These are phyloP conservation scores for Trametes villosa DNA, from an alignment of 768 basidiomycete species.

Conservation along the genomic window DNA sequence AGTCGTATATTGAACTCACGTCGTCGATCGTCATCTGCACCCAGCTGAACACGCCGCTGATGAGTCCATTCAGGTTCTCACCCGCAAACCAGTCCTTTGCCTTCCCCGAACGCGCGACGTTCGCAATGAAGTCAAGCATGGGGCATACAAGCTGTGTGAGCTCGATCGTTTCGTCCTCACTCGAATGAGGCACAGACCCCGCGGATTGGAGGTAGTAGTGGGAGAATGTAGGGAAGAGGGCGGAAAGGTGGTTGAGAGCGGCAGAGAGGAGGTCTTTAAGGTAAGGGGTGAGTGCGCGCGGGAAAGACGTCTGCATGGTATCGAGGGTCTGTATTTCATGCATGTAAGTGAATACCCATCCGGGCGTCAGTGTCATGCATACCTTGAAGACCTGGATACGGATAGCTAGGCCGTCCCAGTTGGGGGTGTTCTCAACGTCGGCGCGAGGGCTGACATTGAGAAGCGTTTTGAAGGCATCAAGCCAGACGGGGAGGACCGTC, in stretches of 20 bases:
- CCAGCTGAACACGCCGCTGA: slow-evolving; percentile 65
- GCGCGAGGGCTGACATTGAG: slow-evolving; percentile 63
- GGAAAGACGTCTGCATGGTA: slow-evolving; percentile 80
- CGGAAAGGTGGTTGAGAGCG: slow-evolving; percentile 62
- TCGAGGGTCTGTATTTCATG: slow-evolving; percentile 86
- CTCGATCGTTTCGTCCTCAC: slow-evolving; percentile 78
- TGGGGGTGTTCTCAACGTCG: slow-evolving; percentile 60
- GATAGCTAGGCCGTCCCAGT: slow-evolving; percentile 84
- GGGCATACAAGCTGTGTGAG: slow-evolving; percentile 78
- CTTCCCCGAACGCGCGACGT: slow-evolving; percentile 64
- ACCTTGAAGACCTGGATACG: slow-evolving; percentile 88
- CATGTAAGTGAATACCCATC: not conserved
- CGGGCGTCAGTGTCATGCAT: slow-evolving; percentile 14
- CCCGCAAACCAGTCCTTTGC: slow-evolving; percentile 66
- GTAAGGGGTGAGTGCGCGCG: slow-evolving; percentile 66
- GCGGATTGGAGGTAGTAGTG: slow-evolving; percentile 62
- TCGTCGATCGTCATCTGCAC: slow-evolving; percentile 91
- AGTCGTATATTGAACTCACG: slow-evolving; percentile 47
- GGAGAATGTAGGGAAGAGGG: slow-evolving; percentile 61
- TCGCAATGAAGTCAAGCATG: slow-evolving; percentile 79
- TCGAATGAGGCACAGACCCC: slow-evolving; percentile 60
- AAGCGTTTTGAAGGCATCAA: slow-evolving; percentile 86
- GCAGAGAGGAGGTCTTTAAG: slow-evolving; percentile 61
- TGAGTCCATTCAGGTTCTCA: slow-evolving; percentile 52
- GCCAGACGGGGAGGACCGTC: slow-evolving; percentile 85